Conservation (phyloP, 2,329 filamentous ascomycete genomes). For the Botryotinia convoluta region DNA sequence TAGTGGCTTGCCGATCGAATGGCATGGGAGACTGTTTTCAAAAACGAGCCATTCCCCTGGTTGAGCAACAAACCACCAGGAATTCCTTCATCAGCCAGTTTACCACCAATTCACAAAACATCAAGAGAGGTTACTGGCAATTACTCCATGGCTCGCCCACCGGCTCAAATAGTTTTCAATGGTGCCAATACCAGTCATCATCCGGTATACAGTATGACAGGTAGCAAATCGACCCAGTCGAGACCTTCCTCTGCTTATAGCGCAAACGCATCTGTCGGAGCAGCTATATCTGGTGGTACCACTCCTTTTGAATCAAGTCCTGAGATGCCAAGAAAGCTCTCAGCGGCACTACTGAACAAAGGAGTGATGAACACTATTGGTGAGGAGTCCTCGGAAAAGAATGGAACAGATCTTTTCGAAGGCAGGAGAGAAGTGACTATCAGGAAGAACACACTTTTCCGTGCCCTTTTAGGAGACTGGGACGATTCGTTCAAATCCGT, state of each 20-base stretch:
- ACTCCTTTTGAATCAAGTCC: not conserved
- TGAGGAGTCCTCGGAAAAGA: not conserved
- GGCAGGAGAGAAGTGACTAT: constrained; percentile 4
- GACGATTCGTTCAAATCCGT: not conserved
- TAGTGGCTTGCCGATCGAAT: constrained; percentile 11
- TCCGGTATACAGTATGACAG: not conserved
- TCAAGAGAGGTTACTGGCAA: not conserved
- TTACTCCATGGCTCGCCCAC: not conserved
- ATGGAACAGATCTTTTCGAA: not conserved
- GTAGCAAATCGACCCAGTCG: not conserved
- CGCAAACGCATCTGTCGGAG: not conserved
- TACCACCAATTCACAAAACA: not conserved
- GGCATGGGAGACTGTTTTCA: constrained; percentile 7
- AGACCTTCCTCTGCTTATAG: not conserved
- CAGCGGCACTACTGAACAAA: not conserved
- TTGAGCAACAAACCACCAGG: not conserved
- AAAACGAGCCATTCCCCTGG: constrained; percentile 4
- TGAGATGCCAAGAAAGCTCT: not conserved
- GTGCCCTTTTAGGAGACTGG: constrained; percentile 7
- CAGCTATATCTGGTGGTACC: too few relatives aligned
- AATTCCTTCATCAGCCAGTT: not conserved
- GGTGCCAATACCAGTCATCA: too few relatives aligned
- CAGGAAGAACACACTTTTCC: not conserved
- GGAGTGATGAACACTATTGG: not conserved
- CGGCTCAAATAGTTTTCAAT: not conserved